A percentile compares a stretch with the other conserved stretches of the same genome.
Evolutionary conservation across 768 basidiomycete species (phyloP).

Genomic region (Tylopilus subfusipes): DNA sequence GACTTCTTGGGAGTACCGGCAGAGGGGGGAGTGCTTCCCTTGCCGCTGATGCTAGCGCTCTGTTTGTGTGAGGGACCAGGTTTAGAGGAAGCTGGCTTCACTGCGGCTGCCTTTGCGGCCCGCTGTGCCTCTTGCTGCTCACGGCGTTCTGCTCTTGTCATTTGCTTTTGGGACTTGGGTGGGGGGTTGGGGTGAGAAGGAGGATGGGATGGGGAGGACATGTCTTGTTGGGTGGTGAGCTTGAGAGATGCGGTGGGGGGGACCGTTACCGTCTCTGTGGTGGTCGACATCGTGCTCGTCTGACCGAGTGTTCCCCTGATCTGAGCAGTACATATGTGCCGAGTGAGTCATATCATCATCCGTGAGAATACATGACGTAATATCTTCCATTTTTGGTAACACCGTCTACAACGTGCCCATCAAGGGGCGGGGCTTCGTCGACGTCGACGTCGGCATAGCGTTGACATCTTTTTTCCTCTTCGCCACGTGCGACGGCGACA

Average conservation of each 20-base stretch:
- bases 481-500: background rate
- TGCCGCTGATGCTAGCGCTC: conserved; percentile 20
- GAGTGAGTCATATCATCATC: conserved; percentile 15
- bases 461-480: background rate
- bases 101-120: conserved; percentile 57
- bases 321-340: background rate
- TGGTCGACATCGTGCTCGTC: conserved; percentile 19
- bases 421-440: background rate
- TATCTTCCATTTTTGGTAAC: conserved; percentile 7
- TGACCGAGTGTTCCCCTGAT: background rate
- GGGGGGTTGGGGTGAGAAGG: conserved; percentile 8
- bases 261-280: conserved; percentile 20
- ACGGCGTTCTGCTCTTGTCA: conserved; percentile 77
- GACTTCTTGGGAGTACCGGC: conserved; percentile 24
- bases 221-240: conserved; percentile 9
- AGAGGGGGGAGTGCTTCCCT: conserved; percentile 12
- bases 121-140: conserved; percentile 78
- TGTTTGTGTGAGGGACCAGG: conserved; percentile 30
- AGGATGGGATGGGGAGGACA: background rate
- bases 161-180: conserved; percentile 57
- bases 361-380: conserved; percentile 25
- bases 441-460: background rate
- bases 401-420: background rate
- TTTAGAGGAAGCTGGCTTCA: conserved; percentile 20
- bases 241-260: conserved; percentile 15